Evolutionary conservation across 1,139 yeast species (phyloP), one percentile per base, ranked within the genome.

Genomic region (Hyphopichia buzzinii): DNA sequence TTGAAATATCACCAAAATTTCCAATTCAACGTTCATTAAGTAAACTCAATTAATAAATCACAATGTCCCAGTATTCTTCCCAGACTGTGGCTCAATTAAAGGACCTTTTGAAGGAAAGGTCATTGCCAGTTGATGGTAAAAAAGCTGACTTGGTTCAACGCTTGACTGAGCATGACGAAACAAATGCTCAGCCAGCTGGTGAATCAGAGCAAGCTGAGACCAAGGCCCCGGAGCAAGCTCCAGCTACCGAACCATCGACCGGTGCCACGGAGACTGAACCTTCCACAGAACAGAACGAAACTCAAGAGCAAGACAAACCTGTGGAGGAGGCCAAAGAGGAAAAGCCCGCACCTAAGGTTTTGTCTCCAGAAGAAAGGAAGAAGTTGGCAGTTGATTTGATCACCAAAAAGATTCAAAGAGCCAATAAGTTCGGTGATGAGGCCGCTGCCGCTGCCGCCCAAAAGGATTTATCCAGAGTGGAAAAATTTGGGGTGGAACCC

Each of bases 71-170:
- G 29, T 84, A 81, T 60, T 56, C 79, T 27, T 59, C 77, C 38
- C 77, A 72, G 49, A 90, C 95, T 24, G 97, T 89, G 34, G 81
- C 84, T 27, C 96, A 88, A 66, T 75, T 90, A 60, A 89, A 86
- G 58, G 96, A 85, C 45, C 50, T 79, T 38, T 75, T 92, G 51
- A 82, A 84, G 50, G 64, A 72, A 31, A 79, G 81, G 47, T 85
- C 83, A 2, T 73, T 92, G 39, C 59, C 95, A 4, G 67, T 74
- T 6, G 79, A 82, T 30, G 98, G 98, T 17, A 82, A 88, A 51
- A 92, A 90, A 62, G 82, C 84, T 30, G 96, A 88, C 40, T 73
- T 90, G 48, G 73, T 90, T 37, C 78, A 79, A 30, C 78, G 97
- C 47, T 72, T 90, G 43, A 63, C 59, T 37, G 80, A 73, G 33